These are phyloP conservation scores for Pneumocystis carinii DNA, from an alignment of 1,139 yeast genomes.

Conservation along the genomic window DNA sequence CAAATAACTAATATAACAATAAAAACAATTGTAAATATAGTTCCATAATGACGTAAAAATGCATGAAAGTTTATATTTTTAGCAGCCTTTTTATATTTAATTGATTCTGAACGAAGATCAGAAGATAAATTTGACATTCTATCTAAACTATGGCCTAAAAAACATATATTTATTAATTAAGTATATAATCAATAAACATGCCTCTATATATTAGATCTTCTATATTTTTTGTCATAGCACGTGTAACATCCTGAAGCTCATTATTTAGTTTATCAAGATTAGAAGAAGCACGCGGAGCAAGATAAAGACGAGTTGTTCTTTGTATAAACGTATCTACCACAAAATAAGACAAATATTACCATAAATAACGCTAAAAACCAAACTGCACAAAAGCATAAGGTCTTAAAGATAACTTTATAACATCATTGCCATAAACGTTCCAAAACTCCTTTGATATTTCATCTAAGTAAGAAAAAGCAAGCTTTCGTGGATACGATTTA, in stretches of 20 bases:
- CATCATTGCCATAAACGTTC: slow-evolving; percentile 63
- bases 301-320: slow-evolving; percentile 76
- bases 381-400: slow-evolving; percentile 87
- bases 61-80: slow-evolving; percentile 83
- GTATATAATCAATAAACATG: slow-evolving; percentile 61
- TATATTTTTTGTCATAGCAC: slow-evolving; percentile 89
- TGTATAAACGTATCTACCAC: slow-evolving; percentile 48
- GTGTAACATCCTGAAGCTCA: slow-evolving; percentile 84
- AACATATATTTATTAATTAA: neutral
- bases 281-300: slow-evolving; percentile 79
- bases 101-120: slow-evolving; percentile 64
- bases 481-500: slow-evolving; percentile 65
- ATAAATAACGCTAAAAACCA: slow-evolving; percentile 25
- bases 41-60: slow-evolving; percentile 74
- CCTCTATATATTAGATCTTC: slow-evolving; percentile 92
- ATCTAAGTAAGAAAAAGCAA: slow-evolving; percentile 72
- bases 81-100: slow-evolving; percentile 79
- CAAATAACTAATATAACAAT: slow-evolving; percentile 66
- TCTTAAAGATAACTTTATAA: slow-evolving; percentile 46
- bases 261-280: slow-evolving; percentile 73
- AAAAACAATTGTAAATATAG: slow-evolving; percentile 58
- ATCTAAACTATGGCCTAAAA: slow-evolving; percentile 16
- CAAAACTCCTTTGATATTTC: slow-evolving; percentile 74
- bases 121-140: slow-evolving; percentile 74
- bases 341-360: neutral